Conservation (phyloP, 2,329 filamentous ascomycete genomes). For the Aaosphaeria arxii region DNA sequence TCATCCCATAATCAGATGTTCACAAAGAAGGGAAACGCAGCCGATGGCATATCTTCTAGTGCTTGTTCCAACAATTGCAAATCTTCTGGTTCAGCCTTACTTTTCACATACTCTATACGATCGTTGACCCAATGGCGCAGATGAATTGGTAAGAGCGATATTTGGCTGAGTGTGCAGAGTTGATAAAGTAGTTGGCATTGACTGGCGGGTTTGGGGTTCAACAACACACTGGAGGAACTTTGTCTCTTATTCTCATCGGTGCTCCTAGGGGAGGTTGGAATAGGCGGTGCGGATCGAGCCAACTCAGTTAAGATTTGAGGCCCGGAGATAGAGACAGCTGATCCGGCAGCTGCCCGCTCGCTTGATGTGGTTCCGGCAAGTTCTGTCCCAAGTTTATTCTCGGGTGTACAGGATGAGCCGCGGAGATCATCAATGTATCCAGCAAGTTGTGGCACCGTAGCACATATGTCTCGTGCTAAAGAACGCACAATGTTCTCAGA, state of each 20-base stretch:
- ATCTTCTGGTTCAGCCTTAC: slow-evolving; percentile 8
- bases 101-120: slow-evolving; percentile 15
- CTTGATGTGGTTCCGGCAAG: neutral
- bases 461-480: slow-evolving; percentile 18
- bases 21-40: neutral
- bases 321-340: neutral
- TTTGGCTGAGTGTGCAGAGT: slow-evolving; percentile 11
- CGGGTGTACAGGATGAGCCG: neutral
- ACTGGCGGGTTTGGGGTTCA: slow-evolving; percentile 3
- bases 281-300: neutral
- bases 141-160: slow-evolving; percentile 6
- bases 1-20: neutral
- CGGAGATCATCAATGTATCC: slow-evolving; percentile 9
- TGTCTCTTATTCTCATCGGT: neutral
- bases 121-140: slow-evolving; percentile 14
- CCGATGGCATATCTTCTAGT: slow-evolving; percentile 1
- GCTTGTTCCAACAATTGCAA: slow-evolving; percentile 10
- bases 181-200: slow-evolving; percentile 20
- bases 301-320: neutral
- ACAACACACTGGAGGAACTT: neutral
- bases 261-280: neutral
- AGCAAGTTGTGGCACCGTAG: slow-evolving; percentile 22
- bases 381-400: neutral
- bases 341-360: neutral
- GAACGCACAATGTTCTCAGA: slow-evolving; percentile 10